Percentiles rank a stretch among this genome's conserved stretches.
These are phyloP conservation scores for Elasticomyces elasticus DNA, from an alignment of 495 filamentous ascomycete species.

Conservation along the genomic window DNA sequence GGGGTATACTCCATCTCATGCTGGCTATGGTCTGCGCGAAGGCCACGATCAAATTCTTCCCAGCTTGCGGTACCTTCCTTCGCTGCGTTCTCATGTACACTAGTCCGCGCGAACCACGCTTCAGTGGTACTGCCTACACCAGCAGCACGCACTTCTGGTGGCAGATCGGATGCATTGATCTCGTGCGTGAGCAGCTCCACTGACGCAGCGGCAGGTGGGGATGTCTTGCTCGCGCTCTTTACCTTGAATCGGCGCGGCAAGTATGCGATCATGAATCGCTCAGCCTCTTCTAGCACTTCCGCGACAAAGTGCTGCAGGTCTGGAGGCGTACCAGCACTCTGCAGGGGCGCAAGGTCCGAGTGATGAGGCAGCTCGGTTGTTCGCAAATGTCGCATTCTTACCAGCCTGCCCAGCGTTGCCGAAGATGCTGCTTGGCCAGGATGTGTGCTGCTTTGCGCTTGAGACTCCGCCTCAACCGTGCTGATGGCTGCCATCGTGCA, in stretches of 20 bases:
- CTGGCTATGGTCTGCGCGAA: slow-evolving; percentile 53
- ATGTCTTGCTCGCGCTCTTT: slow-evolving; percentile 35
- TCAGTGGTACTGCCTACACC: slow-evolving; percentile 34
- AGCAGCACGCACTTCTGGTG: slow-evolving; percentile 18
- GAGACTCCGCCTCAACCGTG: not conserved
- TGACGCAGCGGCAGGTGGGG: slow-evolving; percentile 37
- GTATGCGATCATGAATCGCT: slow-evolving; percentile 43
- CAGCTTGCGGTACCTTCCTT: slow-evolving; percentile 52
- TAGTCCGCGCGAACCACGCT: slow-evolving; percentile 59
- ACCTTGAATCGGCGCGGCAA: slow-evolving; percentile 34
- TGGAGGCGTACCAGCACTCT: slow-evolving; percentile 8
- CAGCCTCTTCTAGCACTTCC: slow-evolving; percentile 44
- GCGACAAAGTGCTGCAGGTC: slow-evolving; percentile 16
- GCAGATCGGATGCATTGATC: slow-evolving; percentile 34
- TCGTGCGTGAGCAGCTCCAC: slow-evolving; percentile 39
- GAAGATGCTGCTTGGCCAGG: not conserved
- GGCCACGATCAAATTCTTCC: slow-evolving; percentile 51
- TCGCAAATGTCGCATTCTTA: slow-evolving; percentile 11
- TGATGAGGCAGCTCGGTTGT: slow-evolving; percentile 16
- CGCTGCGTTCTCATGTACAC: slow-evolving; percentile 47
- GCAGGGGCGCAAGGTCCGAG: slow-evolving; percentile 13
- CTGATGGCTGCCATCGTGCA: not conserved
- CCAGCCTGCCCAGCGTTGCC: not conserved
- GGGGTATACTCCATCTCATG: slow-evolving; percentile 67
- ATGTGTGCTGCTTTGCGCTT: not conserved